Evolutionary conservation across 129 eudicot genomes (phyloP).

Genomic region (Heracleum sosnowskyi): DNA sequence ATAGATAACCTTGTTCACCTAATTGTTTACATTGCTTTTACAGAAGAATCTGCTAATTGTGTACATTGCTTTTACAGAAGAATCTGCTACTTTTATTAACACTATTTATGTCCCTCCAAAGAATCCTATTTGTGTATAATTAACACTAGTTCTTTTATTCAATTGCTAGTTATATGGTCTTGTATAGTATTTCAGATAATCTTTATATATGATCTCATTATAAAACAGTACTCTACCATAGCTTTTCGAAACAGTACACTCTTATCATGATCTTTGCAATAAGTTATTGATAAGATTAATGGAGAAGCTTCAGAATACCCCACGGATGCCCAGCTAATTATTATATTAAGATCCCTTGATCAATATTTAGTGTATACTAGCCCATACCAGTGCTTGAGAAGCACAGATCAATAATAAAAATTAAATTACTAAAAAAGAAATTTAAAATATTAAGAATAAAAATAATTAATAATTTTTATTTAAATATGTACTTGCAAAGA

Average conservation of each 20-base stretch:
- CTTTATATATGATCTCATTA: not conserved
- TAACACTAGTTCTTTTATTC: not conserved
- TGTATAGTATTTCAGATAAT: no score
- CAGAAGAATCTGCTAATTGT: constrained; percentile 3
- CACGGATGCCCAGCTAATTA: not conserved
- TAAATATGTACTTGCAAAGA: no score
- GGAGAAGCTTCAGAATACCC: not conserved
- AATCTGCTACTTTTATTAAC: not conserved
- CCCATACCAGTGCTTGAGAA: no score
- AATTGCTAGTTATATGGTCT: not conserved
- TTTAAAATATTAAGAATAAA: no score
- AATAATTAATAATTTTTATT: no score
- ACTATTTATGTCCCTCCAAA: not conserved
- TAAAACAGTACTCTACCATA: not conserved
- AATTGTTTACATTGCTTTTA: constrained; percentile 1
- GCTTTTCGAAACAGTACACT: not conserved
- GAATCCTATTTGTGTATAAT: not conserved
- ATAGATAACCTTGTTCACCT: not conserved
- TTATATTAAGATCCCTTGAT: not conserved
- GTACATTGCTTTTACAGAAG: constrained; percentile 4
- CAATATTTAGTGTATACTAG: not conserved
- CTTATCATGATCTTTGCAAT: not conserved
- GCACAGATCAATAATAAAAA: no score
- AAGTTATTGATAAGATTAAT: not conserved
- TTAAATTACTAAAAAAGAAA: no score